These are phyloP conservation scores for Elaeis oleifera DNA, from an alignment of 202 grass and related monocot species.

Conservation along the genomic window DNA sequence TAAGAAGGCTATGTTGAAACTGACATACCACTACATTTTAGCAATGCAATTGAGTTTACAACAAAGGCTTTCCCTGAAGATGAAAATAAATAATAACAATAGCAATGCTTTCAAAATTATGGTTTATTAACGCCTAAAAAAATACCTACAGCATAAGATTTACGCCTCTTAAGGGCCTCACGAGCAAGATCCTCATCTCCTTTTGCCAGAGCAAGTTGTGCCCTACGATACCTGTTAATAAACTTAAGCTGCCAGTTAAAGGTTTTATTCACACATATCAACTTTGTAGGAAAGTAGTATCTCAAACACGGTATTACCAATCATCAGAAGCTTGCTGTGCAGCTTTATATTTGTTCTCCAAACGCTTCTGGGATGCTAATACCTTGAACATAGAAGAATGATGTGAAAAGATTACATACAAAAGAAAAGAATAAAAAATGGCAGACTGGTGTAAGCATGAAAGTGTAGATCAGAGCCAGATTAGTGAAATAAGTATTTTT, in stretches of 20 bases:
- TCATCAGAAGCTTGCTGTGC: constrained; percentile 62
- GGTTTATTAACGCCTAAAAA: background rate
- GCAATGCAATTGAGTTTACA: too few relatives aligned
- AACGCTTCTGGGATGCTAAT: constrained; percentile 76
- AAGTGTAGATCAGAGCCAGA: background rate
- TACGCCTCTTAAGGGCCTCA: constrained; percentile 87
- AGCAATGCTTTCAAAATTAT: background rate
- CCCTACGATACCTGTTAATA: constrained; percentile 58
- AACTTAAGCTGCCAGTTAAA: constrained; percentile 5
- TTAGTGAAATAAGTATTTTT: background rate
- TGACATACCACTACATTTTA: too few relatives aligned
- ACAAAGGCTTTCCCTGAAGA: too few relatives aligned
- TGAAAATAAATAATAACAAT: too few relatives aligned
- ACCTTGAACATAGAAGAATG: constrained; percentile 44
- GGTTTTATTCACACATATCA: constrained; percentile 23
- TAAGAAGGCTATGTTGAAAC: too few relatives aligned
- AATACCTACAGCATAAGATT: constrained; percentile 85
- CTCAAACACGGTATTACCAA: constrained; percentile 45
- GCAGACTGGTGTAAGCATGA: background rate
- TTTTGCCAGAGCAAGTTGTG: constrained; percentile 88
- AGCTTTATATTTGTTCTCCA: constrained; percentile 90
- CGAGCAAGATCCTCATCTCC: constrained; percentile 87
- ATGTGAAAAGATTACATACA: background rate
- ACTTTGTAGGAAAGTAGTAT: constrained; percentile 4
- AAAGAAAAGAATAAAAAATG: background rate